Conservation (phyloP, 2,329 filamentous ascomycete genomes). For the Biscogniauxia sp. region DNA sequence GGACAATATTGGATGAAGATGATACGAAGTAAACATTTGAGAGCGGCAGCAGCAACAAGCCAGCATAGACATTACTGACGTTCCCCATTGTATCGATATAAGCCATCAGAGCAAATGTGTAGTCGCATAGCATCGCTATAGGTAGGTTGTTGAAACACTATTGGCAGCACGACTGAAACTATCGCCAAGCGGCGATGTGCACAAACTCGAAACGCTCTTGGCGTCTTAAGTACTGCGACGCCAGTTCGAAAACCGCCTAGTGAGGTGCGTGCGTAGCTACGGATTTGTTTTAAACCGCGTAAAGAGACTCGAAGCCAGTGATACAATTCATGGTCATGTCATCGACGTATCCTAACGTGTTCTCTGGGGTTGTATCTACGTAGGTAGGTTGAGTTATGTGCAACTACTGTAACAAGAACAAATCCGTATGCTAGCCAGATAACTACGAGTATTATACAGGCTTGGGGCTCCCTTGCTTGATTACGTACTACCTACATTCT, state of each 20-base stretch:
- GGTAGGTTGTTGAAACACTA: slow-evolving; percentile 25
- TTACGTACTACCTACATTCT: too few species aligned
- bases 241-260: neutral
- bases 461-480: too few species aligned
- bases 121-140: slow-evolving; percentile 37
- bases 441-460: too few species aligned
- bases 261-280: neutral
- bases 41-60: slow-evolving; percentile 40
- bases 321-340: neutral
- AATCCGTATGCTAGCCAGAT: neutral
- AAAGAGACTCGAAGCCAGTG: neutral
- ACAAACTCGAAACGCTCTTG: slow-evolving; percentile 23
- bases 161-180: slow-evolving; percentile 28
- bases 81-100: slow-evolving; percentile 40
- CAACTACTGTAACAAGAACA: neutral
- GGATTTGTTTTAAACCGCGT: neutral
- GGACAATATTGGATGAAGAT: slow-evolving; percentile 36
- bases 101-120: slow-evolving; percentile 42
- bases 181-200: slow-evolving; percentile 26
- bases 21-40: slow-evolving; percentile 52
- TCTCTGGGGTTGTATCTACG: neutral
- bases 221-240: slow-evolving; percentile 18
- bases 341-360: neutral
- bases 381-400: neutral
- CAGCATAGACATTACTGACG: slow-evolving; percentile 33